Evolutionary conservation across 192 early-diverging fungal genomes (phyloP).

Genomic region (Backusella tuberculispora): DNA sequence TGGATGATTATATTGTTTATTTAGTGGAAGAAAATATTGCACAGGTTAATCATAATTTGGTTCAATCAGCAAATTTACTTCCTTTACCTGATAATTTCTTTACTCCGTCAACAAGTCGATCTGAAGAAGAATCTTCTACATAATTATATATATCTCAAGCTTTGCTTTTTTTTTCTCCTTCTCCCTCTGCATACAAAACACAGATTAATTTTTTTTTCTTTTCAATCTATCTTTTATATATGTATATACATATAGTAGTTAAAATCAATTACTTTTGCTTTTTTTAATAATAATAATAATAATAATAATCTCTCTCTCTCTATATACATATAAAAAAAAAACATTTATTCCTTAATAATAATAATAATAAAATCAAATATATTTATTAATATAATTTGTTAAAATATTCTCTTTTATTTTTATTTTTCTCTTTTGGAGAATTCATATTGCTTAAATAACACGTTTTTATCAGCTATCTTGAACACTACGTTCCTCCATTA

Average conservation of each 20-base stretch:
- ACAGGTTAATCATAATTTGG: conserved; percentile 34
- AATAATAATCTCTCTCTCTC: too few relatives aligned
- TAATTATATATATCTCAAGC: neutral
- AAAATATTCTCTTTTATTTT: too few relatives aligned
- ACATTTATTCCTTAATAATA: neutral
- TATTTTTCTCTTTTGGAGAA: too few relatives aligned
- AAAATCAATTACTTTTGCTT: too few relatives aligned
- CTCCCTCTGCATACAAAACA: neutral
- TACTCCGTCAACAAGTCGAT: neutral
- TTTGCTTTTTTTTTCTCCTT: neutral
- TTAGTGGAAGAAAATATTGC: conserved; percentile 55
- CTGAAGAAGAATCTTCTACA: neutral
- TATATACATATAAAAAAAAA: too few relatives aligned
- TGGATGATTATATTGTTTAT: conserved; percentile 56
- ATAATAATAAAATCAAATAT: neutral
- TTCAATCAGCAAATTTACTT: conserved; percentile 7
- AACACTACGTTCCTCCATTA: too few relatives aligned
- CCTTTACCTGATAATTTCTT: neutral
- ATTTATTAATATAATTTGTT: neutral
- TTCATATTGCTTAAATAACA: too few relatives aligned
- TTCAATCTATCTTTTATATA: too few relatives aligned
- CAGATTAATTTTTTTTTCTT: neutral
- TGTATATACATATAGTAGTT: too few relatives aligned
- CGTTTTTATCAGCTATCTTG: too few relatives aligned
- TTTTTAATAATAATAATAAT: neutral